phyloP scores from a whole-genome alignment of 1,139 yeast genomes.

The Debaryomyces nepalensis region DNA sequence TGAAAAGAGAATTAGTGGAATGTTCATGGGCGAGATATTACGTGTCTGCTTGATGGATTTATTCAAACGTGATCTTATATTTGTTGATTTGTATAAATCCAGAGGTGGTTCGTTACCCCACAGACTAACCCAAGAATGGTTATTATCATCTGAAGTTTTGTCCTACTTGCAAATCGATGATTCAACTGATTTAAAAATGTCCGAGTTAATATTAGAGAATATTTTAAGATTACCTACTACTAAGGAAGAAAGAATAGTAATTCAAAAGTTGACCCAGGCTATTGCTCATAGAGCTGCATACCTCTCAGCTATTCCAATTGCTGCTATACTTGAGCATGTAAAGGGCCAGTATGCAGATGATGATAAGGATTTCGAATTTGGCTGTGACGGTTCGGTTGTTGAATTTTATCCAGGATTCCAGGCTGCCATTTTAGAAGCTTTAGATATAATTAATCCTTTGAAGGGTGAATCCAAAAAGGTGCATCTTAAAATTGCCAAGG shows the following conservation, averaged over 20 bases:
- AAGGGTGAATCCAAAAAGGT: slow-evolving; percentile 72
- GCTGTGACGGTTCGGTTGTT: slow-evolving; percentile 93
- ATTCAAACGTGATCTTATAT: slow-evolving; percentile 57
- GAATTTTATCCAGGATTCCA: slow-evolving; percentile 91
- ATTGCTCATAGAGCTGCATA: slow-evolving; percentile 85
- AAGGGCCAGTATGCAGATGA: slow-evolving; percentile 52
- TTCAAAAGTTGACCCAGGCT: slow-evolving; percentile 74
- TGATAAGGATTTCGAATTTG: slow-evolving; percentile 79
- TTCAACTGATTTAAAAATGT: slow-evolving; percentile 67
- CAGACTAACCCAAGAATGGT: slow-evolving; percentile 74
- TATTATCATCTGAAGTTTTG: slow-evolving; percentile 78
- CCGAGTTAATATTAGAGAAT: slow-evolving; percentile 66
- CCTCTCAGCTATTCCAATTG: slow-evolving; percentile 84
- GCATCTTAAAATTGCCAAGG: slow-evolving; percentile 80
- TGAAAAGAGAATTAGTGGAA: slow-evolving; percentile 91
- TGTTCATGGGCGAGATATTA: slow-evolving; percentile 90
- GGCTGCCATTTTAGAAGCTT: slow-evolving; percentile 74
- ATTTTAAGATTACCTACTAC: slow-evolving; percentile 69
- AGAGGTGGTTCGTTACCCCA: slow-evolving; percentile 65
- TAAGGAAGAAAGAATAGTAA: slow-evolving; percentile 66
- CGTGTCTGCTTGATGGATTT: slow-evolving; percentile 74
- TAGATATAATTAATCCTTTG: slow-evolving; percentile 70
- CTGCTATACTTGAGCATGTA: slow-evolving; percentile 62
- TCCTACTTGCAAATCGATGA: slow-evolving; percentile 85
- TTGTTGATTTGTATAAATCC: slow-evolving; percentile 53